These are phyloP conservation scores for Jamesozyma gamospora DNA, from an alignment of 805 yeast genomes.

Conservation along the genomic window DNA sequence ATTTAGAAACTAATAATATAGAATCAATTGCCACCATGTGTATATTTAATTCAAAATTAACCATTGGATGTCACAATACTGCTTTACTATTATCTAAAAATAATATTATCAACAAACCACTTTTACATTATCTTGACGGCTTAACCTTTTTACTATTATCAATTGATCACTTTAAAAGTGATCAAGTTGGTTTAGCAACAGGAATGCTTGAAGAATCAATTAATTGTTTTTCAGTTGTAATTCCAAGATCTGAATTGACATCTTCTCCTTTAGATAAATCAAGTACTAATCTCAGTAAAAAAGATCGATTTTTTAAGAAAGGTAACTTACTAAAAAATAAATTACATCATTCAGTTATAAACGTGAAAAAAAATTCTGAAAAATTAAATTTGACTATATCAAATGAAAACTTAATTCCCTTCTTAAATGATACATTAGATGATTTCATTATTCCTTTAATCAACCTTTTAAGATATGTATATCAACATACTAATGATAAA, in stretches of 20 bases:
- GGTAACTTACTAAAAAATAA: constrained; percentile 4
- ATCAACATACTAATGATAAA: constrained; percentile 23
- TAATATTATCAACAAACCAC: constrained; percentile 6
- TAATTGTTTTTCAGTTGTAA: constrained; percentile 10
- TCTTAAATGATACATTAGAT: constrained; percentile 18
- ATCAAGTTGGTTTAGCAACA: constrained; percentile 21
- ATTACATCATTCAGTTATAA: constrained; percentile 4
- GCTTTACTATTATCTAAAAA: constrained; percentile 5
- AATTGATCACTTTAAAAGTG: constrained; percentile 20
- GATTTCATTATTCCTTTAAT: constrained; percentile 24
- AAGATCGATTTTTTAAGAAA: constrained; percentile 2
- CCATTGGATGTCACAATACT: constrained; percentile 22
- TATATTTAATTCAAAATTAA: constrained; percentile 20
- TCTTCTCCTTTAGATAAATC: constrained; percentile 6
- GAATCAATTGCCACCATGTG: constrained; percentile 18
- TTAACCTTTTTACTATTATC: constrained; percentile 20
- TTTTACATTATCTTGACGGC: constrained; percentile 16
- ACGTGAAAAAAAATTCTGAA: neutral
- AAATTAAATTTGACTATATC: neutral
- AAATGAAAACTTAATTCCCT: constrained; percentile 11
- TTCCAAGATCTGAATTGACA: constrained; percentile 11
- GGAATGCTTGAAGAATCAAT: constrained; percentile 23
- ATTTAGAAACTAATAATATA: constrained; percentile 24
- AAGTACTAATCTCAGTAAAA: neutral
- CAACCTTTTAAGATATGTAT: constrained; percentile 21